Evolutionary conservation across 2,329 filamentous ascomycete species (phyloP).

Genomic region (Sordariomycetes sp.): DNA sequence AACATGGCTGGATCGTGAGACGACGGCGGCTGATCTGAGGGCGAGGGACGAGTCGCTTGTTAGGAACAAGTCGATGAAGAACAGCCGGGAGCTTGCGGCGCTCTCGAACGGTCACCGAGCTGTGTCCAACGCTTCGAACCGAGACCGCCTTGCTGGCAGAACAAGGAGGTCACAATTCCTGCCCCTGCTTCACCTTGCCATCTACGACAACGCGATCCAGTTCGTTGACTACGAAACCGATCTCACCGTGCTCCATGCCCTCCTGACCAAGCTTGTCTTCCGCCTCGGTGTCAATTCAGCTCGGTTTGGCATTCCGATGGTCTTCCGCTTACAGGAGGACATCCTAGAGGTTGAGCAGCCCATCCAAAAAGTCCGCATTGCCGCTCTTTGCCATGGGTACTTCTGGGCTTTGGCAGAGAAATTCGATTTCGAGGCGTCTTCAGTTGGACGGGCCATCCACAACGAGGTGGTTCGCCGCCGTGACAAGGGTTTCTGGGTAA

Average conservation of each 20-base stretch:
- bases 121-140: constrained; percentile 56
- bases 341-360: constrained; percentile 58
- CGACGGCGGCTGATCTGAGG: constrained; percentile 54
- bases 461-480: constrained; percentile 69
- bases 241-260: constrained; percentile 65
- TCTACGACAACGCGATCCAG: constrained; percentile 83
- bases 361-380: constrained; percentile 66
- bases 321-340: constrained; percentile 80
- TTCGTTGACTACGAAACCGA: constrained; percentile 64
- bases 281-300: constrained; percentile 76
- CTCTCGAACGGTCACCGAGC: constrained; percentile 45
- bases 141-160: constrained; percentile 44
- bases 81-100: constrained; percentile 27
- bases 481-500: constrained; percentile 69
- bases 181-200: constrained; percentile 70
- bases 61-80: constrained; percentile 32
- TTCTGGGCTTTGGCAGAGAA: constrained; percentile 71
- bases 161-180: constrained; percentile 62
- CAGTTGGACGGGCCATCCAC: constrained; percentile 61
- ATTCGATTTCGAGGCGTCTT: constrained; percentile 65
- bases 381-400: constrained; percentile 81
- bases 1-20: constrained; percentile 80
- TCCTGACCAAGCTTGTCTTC: constrained; percentile 65
- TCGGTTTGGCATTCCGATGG: constrained; percentile 75
- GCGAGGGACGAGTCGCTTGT: constrained; percentile 47